Percentiles rank a stretch among this genome's conserved stretches.
These are phyloP conservation scores for Colletotrichum melonis DNA, from an alignment of 2,329 filamentous ascomycete species.

Conservation along the genomic window DNA sequence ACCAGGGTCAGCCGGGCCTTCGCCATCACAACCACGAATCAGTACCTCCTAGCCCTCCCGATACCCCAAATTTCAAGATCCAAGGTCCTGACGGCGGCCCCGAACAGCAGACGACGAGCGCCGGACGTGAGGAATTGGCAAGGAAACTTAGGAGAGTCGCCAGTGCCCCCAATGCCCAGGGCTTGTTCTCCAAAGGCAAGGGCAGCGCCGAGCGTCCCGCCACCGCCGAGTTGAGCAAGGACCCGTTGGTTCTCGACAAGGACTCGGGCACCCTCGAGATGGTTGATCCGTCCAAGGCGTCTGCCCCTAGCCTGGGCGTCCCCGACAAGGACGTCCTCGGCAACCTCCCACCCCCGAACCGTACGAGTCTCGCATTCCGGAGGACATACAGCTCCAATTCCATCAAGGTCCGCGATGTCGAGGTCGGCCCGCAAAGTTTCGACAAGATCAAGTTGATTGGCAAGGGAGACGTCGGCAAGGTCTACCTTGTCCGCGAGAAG, in stretches of 20 bases:
- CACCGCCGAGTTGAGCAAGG: constrained; percentile 88
- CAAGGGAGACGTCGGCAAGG: constrained; percentile 98
- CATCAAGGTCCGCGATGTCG: constrained; percentile 97
- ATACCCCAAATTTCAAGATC: constrained; percentile 84
- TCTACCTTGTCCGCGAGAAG: constrained; percentile 97
- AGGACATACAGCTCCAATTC: constrained; percentile 99
- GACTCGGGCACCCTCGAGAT: constrained; percentile 59
- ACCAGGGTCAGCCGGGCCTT: constrained; percentile 92
- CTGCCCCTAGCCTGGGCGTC: constrained; percentile 42
- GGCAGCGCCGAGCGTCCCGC: constrained; percentile 75
- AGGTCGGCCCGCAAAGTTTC: constrained; percentile 94
- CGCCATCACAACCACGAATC: constrained; percentile 96
- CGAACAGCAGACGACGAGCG: constrained; percentile 76
- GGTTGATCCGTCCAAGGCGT: constrained; percentile 52
- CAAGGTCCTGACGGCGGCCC: constrained; percentile 74
- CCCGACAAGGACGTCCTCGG: constrained; percentile 64
- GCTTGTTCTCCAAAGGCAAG: constrained; percentile 77
- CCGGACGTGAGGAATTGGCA: constrained; percentile 93
- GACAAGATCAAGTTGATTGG: constrained; percentile 99
- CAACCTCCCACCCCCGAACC: constrained; percentile 73
- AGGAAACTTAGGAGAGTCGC: constrained; percentile 93
- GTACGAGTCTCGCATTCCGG: constrained; percentile 81
- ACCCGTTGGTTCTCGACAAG: constrained; percentile 74
- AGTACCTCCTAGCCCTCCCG: constrained; percentile 90
- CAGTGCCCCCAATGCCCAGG: constrained; percentile 96